A percentile compares a stretch with the other conserved stretches of the same genome.
Conservation (phyloP, 2,329 filamentous ascomycete genomes). For the Volutella citrinella region DNA sequence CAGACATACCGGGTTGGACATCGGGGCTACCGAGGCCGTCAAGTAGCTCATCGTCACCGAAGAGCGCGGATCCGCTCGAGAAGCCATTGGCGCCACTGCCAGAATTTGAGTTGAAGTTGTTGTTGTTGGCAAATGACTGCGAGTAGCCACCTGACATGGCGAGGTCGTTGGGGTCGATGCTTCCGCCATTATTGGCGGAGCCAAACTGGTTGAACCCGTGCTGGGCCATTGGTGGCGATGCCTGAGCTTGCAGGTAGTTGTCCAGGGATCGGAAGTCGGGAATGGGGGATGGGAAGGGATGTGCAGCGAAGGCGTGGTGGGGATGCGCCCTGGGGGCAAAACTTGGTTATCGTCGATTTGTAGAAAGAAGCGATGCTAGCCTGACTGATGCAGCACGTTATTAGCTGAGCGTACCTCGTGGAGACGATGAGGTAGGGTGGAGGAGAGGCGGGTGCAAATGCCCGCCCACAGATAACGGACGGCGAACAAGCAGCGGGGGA, state of each 20-base stretch:
- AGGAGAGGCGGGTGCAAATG: too few species aligned
- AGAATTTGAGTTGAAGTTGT: constrained; percentile 55
- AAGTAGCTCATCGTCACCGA: constrained; percentile 84
- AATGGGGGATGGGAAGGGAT: constrained; percentile 16
- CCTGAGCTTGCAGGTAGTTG: constrained; percentile 8
- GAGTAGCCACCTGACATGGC: constrained; percentile 64
- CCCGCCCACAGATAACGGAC: too few species aligned
- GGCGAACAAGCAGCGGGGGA: too few species aligned
- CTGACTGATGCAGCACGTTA: too few species aligned
- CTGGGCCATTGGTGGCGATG: constrained; percentile 45
- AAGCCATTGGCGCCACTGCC: constrained; percentile 67
- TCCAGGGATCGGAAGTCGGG: constrained; percentile 17
- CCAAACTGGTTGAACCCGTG: constrained; percentile 56
- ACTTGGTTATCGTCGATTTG: constrained; percentile 14
- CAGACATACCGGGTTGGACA: constrained; percentile 47
- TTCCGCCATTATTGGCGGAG: constrained; percentile 51
- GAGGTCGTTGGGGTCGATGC: constrained; percentile 83
- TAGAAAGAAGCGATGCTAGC: constrained; percentile 13
- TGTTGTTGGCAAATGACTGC: constrained; percentile 51
- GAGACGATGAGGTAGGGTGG: too few species aligned
- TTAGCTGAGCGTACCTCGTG: too few species aligned
- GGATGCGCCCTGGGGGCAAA: constrained; percentile 19
- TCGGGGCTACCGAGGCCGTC: constrained; percentile 65
- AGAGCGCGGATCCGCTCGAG: constrained; percentile 72
- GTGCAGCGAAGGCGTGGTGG: too few species aligned